phyloP scores from a whole-genome alignment of 768 basidiomycete genomes.

The Inosperma sp. region DNA sequence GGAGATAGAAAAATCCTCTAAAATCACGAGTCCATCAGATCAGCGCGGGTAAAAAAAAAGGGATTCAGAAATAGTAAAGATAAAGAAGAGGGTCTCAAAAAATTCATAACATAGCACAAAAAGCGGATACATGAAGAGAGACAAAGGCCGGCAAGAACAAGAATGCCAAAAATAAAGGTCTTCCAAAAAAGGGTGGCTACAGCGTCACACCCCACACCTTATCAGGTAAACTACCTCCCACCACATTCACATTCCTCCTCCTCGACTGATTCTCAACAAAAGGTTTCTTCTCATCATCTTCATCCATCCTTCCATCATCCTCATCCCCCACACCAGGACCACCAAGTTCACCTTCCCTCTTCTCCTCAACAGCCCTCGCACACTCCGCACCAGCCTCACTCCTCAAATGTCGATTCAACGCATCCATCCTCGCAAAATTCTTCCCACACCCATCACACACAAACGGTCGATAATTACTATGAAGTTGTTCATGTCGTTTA shows the following conservation, averaged over 20 bases:
- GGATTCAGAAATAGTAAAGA: too few species aligned
- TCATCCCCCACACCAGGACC: too few species aligned
- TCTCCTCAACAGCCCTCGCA: constrained; percentile 22
- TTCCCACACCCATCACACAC: constrained; percentile 90
- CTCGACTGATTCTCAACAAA: not conserved
- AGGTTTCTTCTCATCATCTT: constrained; percentile 5
- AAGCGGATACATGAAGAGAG: too few species aligned
- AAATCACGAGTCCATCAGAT: too few species aligned
- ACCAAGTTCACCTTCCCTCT: constrained; percentile 14
- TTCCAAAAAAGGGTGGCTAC: not conserved
- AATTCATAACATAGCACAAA: too few species aligned
- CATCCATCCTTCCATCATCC: constrained; percentile 1
- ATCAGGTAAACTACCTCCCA: constrained; percentile 3
- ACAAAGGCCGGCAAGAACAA: too few species aligned
- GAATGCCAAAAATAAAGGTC: not conserved
- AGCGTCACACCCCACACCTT: constrained; percentile 5
- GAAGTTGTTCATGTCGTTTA: constrained; percentile 92
- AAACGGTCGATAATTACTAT: constrained; percentile 89
- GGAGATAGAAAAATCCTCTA: too few species aligned
- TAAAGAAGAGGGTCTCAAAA: too few species aligned
- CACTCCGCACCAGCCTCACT: constrained; percentile 31
- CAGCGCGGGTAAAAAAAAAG: too few species aligned
- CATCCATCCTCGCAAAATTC: constrained; percentile 93
- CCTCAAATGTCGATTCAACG: constrained; percentile 75
- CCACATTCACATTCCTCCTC: constrained; percentile 2